phyloP scores from a whole-genome alignment of 306 rosid species.

The Malus orientalis region DNA sequence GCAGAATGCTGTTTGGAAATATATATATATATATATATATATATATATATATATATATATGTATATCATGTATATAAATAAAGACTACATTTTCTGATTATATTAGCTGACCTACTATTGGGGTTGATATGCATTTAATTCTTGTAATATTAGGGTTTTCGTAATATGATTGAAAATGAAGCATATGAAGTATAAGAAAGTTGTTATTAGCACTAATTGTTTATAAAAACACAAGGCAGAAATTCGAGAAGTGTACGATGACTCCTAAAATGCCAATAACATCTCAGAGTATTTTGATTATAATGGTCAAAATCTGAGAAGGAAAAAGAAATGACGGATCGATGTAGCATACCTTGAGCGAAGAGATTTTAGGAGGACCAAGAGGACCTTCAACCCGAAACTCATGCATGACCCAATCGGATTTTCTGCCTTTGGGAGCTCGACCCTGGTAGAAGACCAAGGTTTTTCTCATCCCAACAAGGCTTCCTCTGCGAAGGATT shows the following conservation, averaged over 20 bases:
- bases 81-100: background rate
- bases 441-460: constrained; percentile 93
- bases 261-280: background rate
- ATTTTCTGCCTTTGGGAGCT: constrained; percentile 85
- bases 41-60: too few relatives aligned
- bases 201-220: background rate
- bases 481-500: constrained; percentile 38
- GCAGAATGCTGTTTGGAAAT: background rate
- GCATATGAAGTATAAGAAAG: background rate
- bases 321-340: background rate
- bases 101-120: background rate
- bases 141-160: background rate
- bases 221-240: too few relatives aligned
- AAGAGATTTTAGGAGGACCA: constrained; percentile 42
- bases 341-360: constrained; percentile 43
- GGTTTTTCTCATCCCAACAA: constrained; percentile 91
- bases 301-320: background rate
- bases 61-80: too few relatives aligned
- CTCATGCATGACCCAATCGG: constrained; percentile 95
- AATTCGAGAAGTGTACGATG: background rate
- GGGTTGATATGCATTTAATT: background rate
- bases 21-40: background rate
- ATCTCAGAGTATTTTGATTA: background rate
- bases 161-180: background rate
- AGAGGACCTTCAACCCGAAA: constrained; percentile 65